Evolutionary conservation across 805 yeast species (phyloP), one percentile per base, ranked within the genome.

Genomic region (Ogataea polymorpha): DNA sequence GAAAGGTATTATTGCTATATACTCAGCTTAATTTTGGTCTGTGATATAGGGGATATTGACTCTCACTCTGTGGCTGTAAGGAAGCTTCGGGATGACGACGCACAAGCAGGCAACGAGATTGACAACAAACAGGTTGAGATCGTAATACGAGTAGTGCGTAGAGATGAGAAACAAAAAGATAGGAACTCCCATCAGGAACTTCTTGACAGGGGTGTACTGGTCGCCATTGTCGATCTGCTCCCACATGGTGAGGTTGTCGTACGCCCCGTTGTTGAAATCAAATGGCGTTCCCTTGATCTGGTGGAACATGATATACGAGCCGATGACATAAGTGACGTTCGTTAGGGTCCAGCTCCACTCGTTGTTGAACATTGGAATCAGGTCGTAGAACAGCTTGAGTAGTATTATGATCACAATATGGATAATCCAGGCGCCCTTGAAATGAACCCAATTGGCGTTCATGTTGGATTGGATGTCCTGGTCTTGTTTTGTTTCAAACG

Each of bases 221-320:
- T 89, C 97, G 44, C 98, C 99, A 56, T 90, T 63, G 48, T 65
- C 70, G 44, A 84, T 82, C 65, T 91, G 99, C 65, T 91, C 99
- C 99, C 99, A 91, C 97, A 91, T 88, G 16, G 96, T 93, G 51
- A 91, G 72, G 57, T 87, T 82, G 61, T 91, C 99, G 65, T 85
- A 93, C 0, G 97, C 98, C 31, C 99, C 99, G 29, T 86, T 82
- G 59, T 90, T 93, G 69, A 91, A 90, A 55, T 93, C 99, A 60
- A 91, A 93, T 0, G 99, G 99, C 2, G 96, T 89, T 27, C 99
- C 99, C 57, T 91, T 93, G 32, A 93, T 87, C 61, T 86, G 83
- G 63, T 91, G 99, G 62, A 91, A 93, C 98, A 91, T 93, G 47
- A 91, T 79, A 62, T 89, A 93, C 1, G 95, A 82, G 4, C 97